phyloP scores from a whole-genome alignment of 176 grass and related monocot species.

The Triticum timopheevii region DNA sequence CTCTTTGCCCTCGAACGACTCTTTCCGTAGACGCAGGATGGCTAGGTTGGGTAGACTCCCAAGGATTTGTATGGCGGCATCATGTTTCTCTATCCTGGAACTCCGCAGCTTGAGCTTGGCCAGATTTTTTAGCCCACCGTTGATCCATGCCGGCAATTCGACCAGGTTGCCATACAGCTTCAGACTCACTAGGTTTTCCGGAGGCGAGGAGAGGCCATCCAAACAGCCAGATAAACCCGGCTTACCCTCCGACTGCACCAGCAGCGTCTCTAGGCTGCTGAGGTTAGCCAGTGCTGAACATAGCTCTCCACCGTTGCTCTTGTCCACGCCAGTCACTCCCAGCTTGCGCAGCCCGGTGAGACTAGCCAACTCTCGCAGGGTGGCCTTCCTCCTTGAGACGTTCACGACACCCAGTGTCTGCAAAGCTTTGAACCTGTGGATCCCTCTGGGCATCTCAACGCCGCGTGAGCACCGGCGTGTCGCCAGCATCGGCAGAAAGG shows the following conservation, averaged over 20 bases:
- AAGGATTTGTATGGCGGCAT: background rate
- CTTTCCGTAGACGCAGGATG: background rate
- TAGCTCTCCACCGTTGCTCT: background rate
- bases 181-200: background rate
- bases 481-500: background rate
- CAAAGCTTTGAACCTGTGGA: background rate
- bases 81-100: background rate
- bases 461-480: background rate
- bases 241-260: background rate
- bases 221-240: background rate
- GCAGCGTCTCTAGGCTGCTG: background rate
- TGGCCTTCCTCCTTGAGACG: background rate
- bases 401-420: background rate
- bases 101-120: background rate
- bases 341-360: background rate
- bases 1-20: background rate
- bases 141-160: background rate
- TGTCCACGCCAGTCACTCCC: background rate
- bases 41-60: background rate
- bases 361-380: background rate
- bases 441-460: background rate
- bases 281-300: background rate
- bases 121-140: background rate
- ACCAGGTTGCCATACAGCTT: background rate
- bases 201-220: background rate